These are phyloP conservation scores for Fistulinella prunicolor DNA, from an alignment of 768 basidiomycete genomes.

Conservation along the genomic window DNA sequence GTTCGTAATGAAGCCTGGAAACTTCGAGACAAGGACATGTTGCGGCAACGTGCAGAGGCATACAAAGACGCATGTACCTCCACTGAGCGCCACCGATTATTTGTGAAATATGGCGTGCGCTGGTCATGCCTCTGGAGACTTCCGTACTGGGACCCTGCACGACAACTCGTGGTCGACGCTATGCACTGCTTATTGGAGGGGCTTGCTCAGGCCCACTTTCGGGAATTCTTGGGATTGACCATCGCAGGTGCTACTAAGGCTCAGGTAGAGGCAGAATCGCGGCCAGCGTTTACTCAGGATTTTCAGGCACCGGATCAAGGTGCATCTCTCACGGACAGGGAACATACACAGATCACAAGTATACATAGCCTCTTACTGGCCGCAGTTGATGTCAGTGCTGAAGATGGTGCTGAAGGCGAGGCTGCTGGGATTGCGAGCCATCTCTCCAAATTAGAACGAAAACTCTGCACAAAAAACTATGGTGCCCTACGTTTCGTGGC, in stretches of 20 bases:
- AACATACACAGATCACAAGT: too few species aligned
- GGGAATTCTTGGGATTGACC: too few species aligned
- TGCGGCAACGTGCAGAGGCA: not conserved
- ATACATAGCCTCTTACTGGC: too few species aligned
- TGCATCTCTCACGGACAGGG: too few species aligned
- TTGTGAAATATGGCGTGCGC: conserved; percentile 1
- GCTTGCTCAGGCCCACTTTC: too few species aligned
- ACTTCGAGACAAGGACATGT: not conserved
- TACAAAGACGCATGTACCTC: not conserved
- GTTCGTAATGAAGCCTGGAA: not conserved
- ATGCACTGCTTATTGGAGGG: conserved; percentile 27
- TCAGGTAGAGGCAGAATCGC: too few species aligned
- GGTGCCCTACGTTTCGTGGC: not conserved
- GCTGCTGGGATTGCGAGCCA: not conserved
- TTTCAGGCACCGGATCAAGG: too few species aligned
- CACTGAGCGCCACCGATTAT: not conserved
- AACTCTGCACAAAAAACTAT: not conserved
- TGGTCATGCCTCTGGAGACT: conserved; percentile 20
- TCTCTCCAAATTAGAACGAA: not conserved
- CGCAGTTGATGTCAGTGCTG: too few species aligned
- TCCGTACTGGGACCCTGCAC: conserved; percentile 23
- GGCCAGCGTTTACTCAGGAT: too few species aligned
- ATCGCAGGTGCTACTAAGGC: too few species aligned
- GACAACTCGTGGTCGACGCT: conserved; percentile 14
- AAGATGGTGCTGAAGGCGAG: too few species aligned